These are phyloP conservation scores for Fusarium floridanum DNA, from an alignment of 2,329 filamentous ascomycete genomes.

Conservation along the genomic window DNA sequence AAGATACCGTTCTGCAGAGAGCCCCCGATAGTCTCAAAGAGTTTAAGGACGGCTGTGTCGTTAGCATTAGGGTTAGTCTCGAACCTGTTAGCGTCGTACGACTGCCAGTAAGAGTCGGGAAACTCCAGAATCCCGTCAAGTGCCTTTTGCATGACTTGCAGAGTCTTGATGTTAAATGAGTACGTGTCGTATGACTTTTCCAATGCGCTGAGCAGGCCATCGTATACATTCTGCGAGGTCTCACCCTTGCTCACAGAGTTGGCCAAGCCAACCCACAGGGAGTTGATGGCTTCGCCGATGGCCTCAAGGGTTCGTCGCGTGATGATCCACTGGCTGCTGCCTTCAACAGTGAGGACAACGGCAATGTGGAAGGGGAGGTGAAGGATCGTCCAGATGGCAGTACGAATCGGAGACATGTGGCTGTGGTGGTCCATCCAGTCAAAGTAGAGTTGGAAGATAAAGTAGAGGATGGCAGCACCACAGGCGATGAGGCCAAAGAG, in stretches of 20 bases:
- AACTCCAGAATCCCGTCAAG: rapidly evolving
- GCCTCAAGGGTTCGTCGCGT: not conserved
- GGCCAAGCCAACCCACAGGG: rapidly evolving
- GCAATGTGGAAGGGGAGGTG: not conserved
- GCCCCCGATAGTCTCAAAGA: rapidly evolving
- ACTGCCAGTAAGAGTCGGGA: not conserved
- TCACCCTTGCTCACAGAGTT: not conserved
- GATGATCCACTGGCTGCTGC: not conserved
- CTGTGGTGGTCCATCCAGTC: not conserved
- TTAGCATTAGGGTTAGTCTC: not conserved
- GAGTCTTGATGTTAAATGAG: not conserved
- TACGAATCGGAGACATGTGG: not conserved
- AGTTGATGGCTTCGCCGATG: rapidly evolving
- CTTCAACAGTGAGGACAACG: not conserved
- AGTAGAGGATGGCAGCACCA: not conserved
- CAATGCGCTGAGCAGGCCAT: not conserved
- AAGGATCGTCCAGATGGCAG: not conserved
- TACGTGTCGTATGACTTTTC: not conserved
- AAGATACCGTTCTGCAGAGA: not conserved
- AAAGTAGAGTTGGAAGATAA: not conserved
- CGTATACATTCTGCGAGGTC: too few species aligned
- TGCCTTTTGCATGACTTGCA: rapidly evolving
- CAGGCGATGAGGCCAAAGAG: not conserved
- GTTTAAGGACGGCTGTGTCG: rapidly evolving
- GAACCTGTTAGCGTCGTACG: rapidly evolving